A percentile compares a stretch with the other conserved stretches of the same genome.
Conservation (phyloP, 139 green algal species). For the Picochlorum sp. region DNA sequence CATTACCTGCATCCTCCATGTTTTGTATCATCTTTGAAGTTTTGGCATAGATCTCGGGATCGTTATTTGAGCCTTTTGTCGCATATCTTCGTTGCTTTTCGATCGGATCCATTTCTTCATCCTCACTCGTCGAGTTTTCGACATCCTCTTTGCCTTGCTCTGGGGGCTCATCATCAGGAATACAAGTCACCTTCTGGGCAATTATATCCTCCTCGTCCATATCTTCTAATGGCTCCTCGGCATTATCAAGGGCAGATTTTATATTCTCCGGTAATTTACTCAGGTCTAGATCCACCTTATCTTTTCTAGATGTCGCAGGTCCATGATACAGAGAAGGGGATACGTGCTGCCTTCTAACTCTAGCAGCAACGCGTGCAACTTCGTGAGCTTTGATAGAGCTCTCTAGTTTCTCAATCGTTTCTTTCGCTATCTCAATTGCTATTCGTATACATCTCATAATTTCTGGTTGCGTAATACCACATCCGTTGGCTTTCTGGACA, state of each 20-base stretch:
- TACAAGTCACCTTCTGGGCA: background rate
- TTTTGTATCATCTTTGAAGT: too few relatives aligned
- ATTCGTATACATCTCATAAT: slow-evolving; percentile 30
- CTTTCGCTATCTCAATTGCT: slow-evolving; percentile 18
- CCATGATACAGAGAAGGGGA: too few relatives aligned
- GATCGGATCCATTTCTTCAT: background rate
- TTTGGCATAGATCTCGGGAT: too few relatives aligned
- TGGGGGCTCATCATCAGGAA: background rate
- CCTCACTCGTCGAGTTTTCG: background rate
- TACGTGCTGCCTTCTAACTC: slow-evolving; percentile 22
- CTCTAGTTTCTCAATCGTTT: slow-evolving; percentile 32
- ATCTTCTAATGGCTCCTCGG: background rate
- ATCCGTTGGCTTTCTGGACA: slow-evolving; percentile 59
- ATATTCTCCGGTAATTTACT: too few relatives aligned
- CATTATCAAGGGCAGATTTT: background rate
- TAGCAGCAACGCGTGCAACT: slow-evolving; percentile 28
- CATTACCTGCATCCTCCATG: too few relatives aligned
- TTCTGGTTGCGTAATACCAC: slow-evolving; percentile 35
- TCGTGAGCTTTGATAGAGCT: slow-evolving; percentile 42
- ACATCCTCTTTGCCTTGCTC: background rate
- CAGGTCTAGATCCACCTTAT: too few relatives aligned
- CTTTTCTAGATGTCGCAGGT: too few relatives aligned
- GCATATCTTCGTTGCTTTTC: background rate
- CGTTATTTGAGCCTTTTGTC: too few relatives aligned
- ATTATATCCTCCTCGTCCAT: slow-evolving; percentile 1